Conservation (phyloP, 306 rosid species). For the Sechiopsis laciniata region DNA sequence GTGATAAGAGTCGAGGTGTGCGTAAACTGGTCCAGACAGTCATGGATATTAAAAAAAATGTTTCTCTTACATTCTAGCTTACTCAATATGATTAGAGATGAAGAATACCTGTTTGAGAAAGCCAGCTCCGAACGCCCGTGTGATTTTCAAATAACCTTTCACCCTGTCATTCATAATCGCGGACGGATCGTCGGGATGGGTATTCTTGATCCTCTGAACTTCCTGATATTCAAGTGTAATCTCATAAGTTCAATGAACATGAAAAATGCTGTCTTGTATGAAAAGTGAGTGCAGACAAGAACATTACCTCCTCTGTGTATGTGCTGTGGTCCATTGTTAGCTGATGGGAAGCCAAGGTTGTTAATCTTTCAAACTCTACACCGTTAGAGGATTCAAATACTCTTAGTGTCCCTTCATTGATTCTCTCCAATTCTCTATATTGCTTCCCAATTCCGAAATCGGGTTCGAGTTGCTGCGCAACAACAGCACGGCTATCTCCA, state of each 20-base stretch:
- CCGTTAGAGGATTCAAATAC: conserved; percentile 22
- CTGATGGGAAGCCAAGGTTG: conserved; percentile 40
- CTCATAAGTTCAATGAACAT: background rate
- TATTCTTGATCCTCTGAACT: conserved; percentile 55
- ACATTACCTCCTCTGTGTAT: conserved; percentile 48
- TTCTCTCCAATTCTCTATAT: conserved; percentile 24
- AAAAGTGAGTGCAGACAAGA: background rate
- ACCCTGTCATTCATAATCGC: conserved; percentile 56
- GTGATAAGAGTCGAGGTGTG: too few relatives aligned
- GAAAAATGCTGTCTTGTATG: background rate
- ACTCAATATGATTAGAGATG: background rate
- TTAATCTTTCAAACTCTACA: conserved; percentile 23
- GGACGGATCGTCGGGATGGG: conserved; percentile 62
- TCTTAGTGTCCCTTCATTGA: conserved; percentile 28
- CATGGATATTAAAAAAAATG: too few relatives aligned
- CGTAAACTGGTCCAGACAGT: too few relatives aligned
- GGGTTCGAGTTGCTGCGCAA: conserved; percentile 39
- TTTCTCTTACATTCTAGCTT: background rate
- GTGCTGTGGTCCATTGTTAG: conserved; percentile 73
- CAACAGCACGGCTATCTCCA: conserved; percentile 70
- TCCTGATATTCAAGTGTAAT: conserved; percentile 39
- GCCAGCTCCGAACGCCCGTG: conserved; percentile 85
- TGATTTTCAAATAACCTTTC: conserved; percentile 74
- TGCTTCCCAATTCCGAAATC: conserved; percentile 20
- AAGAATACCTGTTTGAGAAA: conserved; percentile 70